Percentiles rank a stretch among this genome's conserved stretches.
Conservation (phyloP, 306 rosid species). For the Castanospermum australe region DNA sequence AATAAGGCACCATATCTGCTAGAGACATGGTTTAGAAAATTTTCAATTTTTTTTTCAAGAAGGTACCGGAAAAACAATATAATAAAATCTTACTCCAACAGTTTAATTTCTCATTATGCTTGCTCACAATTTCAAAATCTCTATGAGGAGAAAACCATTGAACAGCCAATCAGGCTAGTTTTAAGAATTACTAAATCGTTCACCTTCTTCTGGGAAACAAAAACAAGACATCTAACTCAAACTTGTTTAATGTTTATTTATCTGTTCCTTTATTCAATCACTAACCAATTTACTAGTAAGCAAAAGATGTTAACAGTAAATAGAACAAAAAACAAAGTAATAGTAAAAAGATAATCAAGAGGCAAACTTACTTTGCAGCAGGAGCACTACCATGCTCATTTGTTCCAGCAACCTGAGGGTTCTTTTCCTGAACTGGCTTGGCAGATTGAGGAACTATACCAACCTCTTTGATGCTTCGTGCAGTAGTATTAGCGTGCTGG, state of each 20-base stretch:
- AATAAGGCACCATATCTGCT: background rate
- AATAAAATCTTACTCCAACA: background rate
- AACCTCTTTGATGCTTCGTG: slow-evolving; percentile 50
- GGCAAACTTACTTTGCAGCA: slow-evolving; percentile 70
- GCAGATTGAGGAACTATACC: slow-evolving; percentile 44
- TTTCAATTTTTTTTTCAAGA: background rate
- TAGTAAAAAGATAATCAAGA: background rate
- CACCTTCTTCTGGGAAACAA: background rate
- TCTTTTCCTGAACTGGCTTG: slow-evolving; percentile 58
- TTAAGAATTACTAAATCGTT: background rate
- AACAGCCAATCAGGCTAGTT: background rate
- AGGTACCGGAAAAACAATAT: background rate
- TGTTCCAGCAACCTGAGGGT: slow-evolving; percentile 46
- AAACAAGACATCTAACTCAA: slow-evolving; percentile 15
- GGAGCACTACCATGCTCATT: slow-evolving; percentile 61
- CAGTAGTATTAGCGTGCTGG: slow-evolving; percentile 19
- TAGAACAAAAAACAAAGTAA: background rate
- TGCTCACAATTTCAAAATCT: slow-evolving; percentile 1
- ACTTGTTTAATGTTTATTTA: background rate
- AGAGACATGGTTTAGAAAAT: background rate
- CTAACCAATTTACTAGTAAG: background rate
- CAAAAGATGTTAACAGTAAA: background rate
- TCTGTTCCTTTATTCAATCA: background rate
- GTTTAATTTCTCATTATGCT: background rate
- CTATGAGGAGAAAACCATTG: background rate